A percentile compares a stretch with the other conserved stretches of the same genome.
phyloP scores from a whole-genome alignment of 257 asterid genomes.

The Leonotis leonurus region DNA sequence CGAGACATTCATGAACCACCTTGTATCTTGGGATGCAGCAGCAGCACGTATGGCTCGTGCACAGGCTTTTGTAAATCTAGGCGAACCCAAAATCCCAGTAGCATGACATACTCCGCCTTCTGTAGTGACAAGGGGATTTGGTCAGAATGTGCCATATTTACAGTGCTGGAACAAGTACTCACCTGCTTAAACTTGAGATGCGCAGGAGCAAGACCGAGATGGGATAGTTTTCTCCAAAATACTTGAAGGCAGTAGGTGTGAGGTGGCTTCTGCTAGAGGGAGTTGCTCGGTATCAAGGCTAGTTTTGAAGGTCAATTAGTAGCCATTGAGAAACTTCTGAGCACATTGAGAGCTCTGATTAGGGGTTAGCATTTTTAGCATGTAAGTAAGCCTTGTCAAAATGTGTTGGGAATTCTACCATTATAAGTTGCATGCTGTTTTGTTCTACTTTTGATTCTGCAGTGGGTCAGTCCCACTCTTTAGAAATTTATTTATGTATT shows the following conservation, averaged over 20 bases:
- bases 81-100: constrained; percentile 88
- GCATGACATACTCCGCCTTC: constrained; percentile 39
- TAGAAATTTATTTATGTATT: too few species aligned
- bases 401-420: not conserved
- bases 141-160: not conserved
- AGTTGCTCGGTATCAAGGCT: not conserved
- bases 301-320: not conserved
- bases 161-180: not conserved
- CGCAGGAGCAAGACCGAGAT: not conserved
- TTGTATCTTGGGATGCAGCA: constrained; percentile 83
- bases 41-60: constrained; percentile 89
- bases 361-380: not conserved
- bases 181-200: not conserved
- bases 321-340: not conserved
- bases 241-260: not conserved
- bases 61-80: constrained; percentile 85
- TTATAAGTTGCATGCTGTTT: too few species aligned
- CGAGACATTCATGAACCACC: constrained; percentile 46
- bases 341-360: not conserved
- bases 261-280: not conserved
- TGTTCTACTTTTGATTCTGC: too few species aligned
- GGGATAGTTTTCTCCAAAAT: not conserved
- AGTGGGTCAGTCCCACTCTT: too few species aligned
- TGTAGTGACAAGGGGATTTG: not conserved
- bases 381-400: not conserved